Conservation (phyloP, 75 land plant species). For the Pinus taeda region DNA sequence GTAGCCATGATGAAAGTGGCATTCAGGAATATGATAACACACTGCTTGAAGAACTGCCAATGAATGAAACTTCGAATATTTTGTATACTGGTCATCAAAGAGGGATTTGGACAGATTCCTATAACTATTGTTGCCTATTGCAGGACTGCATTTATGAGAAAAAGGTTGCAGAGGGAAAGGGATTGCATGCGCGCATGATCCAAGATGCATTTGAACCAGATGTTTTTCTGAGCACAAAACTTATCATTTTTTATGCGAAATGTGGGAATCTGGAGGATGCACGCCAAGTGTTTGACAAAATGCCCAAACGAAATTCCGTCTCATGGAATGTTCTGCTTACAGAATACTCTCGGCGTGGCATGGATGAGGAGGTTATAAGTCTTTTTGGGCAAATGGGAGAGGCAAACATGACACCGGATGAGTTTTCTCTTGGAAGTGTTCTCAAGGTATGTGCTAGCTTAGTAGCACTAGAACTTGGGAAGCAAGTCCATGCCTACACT, state of each 20-base stretch:
- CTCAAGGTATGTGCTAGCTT: slow-evolving; percentile 15
- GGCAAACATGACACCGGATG: not conserved
- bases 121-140: not conserved
- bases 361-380: not conserved
- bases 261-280: slow-evolving; percentile 9
- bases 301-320: slow-evolving; percentile 5
- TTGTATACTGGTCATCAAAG: not conserved
- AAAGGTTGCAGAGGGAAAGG: not conserved
- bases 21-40: not conserved
- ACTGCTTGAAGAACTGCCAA: not conserved
- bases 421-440: slow-evolving; percentile 2
- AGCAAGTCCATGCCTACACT: slow-evolving; percentile 5
- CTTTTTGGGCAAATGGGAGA: slow-evolving; percentile 4
- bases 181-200: not conserved
- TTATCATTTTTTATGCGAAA: slow-evolving; percentile 16
- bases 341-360: slow-evolving; percentile 12
- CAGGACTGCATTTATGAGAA: slow-evolving; percentile 1
- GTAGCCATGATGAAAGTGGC: not conserved
- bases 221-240: slow-evolving; percentile 1
- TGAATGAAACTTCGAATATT: not conserved
- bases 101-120: not conserved
- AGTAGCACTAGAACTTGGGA: not conserved
- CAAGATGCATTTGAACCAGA: not conserved
- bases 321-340: slow-evolving; percentile 12
- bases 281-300: slow-evolving; percentile 11